Evolutionary conservation across 805 yeast genomes (phyloP).

Genomic region (Ogataea neopini): DNA sequence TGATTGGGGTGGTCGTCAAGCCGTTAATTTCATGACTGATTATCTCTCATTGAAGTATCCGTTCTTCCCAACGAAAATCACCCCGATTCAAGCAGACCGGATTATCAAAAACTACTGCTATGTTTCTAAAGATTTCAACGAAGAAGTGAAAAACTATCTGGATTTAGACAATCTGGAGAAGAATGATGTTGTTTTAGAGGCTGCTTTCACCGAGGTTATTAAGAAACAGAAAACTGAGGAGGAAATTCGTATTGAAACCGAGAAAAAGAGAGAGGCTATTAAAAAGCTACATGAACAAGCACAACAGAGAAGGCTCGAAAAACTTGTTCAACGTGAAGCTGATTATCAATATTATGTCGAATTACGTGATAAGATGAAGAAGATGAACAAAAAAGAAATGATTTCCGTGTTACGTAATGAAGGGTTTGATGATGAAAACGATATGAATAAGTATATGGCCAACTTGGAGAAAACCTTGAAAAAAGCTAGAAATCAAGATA

Average conservation of each 20-base stretch:
- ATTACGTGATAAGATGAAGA: constrained; percentile 52
- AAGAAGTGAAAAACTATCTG: constrained; percentile 59
- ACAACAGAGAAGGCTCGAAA: constrained; percentile 77
- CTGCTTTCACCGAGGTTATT: constrained; percentile 68
- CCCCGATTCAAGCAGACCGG: constrained; percentile 60
- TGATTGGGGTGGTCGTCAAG: constrained; percentile 87
- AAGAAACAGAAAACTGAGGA: constrained; percentile 79
- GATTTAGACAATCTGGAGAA: constrained; percentile 63
- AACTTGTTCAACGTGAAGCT: constrained; percentile 74
- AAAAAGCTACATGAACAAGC: constrained; percentile 91
- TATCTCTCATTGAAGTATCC: constrained; percentile 84
- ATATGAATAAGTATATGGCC: constrained; percentile 63
- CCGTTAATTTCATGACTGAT: constrained; percentile 61
- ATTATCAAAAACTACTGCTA: constrained; percentile 79
- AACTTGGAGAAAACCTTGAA: constrained; percentile 70
- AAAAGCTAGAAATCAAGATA: constrained; percentile 63
- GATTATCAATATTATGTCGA: constrained; percentile 72
- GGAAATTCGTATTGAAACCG: constrained; percentile 74
- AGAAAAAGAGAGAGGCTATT: constrained; percentile 82
- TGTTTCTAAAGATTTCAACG: constrained; percentile 64
- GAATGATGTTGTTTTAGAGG: constrained; percentile 79
- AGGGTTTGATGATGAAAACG: constrained; percentile 75
- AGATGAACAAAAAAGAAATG: constrained; percentile 53
- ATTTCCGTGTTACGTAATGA: constrained; percentile 61
- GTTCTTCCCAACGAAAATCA: constrained; percentile 76